A percentile compares a stretch with the other conserved stretches of the same genome.
phyloP scores from a whole-genome alignment of 768 basidiomycete genomes.

The Boletales sp. region DNA sequence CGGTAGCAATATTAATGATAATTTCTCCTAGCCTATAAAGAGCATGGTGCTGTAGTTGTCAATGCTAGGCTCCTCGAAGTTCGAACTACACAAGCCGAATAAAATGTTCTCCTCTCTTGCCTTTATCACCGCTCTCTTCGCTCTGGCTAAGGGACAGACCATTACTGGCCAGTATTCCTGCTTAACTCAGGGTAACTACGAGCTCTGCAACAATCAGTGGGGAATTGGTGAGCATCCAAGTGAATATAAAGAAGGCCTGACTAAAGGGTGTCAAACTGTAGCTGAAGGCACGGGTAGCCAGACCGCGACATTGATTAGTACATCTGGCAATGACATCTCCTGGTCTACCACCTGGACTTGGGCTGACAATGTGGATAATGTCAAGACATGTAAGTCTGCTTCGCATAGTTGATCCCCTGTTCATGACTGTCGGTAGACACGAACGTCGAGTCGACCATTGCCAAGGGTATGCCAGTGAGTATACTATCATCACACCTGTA shows the following conservation, averaged over 20 bases:
- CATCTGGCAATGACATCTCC: conserved; percentile 39
- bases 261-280: conserved; percentile 13
- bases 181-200: conserved; percentile 43
- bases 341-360: conserved; percentile 56
- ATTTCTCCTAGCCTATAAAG: conserved; percentile 5
- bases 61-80: background rate
- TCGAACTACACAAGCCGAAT: background rate
- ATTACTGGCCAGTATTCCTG: conserved; percentile 45
- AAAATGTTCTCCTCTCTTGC: conserved; percentile 13
- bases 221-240: conserved; percentile 34
- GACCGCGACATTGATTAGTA: conserved; percentile 42
- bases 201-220: conserved; percentile 59
- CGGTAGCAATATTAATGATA: too few relatives aligned
- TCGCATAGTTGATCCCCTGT: background rate
- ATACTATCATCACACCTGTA: background rate
- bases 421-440: conserved; percentile 35
- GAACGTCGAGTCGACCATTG: conserved; percentile 43
- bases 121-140: conserved; percentile 7
- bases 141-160: conserved; percentile 2
- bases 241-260: background rate
- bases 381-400: conserved; percentile 49
- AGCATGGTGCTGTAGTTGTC: background rate
- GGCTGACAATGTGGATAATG: conserved; percentile 46
- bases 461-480: conserved; percentile 46
- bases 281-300: conserved; percentile 48